Conservation (phyloP, 2,329 filamentous ascomycete species). For the Colletotrichum sp. region DNA sequence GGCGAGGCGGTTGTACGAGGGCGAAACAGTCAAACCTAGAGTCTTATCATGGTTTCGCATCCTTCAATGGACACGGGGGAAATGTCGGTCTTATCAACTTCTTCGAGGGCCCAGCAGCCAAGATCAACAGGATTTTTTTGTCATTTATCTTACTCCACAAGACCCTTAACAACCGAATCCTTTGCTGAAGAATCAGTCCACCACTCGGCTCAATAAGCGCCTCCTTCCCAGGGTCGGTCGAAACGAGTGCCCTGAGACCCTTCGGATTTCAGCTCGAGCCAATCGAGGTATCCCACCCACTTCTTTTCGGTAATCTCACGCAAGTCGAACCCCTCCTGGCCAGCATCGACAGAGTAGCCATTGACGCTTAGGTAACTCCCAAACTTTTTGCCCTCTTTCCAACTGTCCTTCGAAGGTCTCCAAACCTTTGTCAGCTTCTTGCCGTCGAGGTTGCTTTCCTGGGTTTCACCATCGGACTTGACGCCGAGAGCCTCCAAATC, state of each 20-base stretch:
- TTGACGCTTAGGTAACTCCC: constrained; percentile 41
- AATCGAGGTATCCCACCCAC: constrained; percentile 30
- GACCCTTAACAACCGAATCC: neutral
- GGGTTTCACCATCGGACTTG: neutral
- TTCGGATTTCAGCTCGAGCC: constrained; percentile 7
- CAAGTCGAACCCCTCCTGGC: constrained; percentile 41
- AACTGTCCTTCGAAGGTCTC: constrained; percentile 31
- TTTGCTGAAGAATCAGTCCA: neutral
- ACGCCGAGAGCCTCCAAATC: constrained; percentile 24
- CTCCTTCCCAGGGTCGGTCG: constrained; percentile 14
- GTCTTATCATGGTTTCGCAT: neutral
- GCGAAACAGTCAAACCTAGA: neutral
- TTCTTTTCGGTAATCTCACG: constrained; percentile 39
- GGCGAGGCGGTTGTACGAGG: neutral
- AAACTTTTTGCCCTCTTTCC: constrained; percentile 24
- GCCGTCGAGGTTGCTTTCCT: neutral
- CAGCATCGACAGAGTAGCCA: constrained; percentile 38
- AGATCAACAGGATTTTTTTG: neutral
- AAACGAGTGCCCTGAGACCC: constrained; percentile 1
- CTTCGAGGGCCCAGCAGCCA: neutral
- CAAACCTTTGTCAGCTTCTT: constrained; percentile 27
- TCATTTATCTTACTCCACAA: neutral
- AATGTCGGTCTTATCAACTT: neutral
- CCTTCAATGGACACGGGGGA: neutral
- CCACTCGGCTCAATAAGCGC: constrained; percentile 3